Conservation (phyloP, 2,329 filamentous ascomycete genomes). For the Hysterium pulicare region DNA sequence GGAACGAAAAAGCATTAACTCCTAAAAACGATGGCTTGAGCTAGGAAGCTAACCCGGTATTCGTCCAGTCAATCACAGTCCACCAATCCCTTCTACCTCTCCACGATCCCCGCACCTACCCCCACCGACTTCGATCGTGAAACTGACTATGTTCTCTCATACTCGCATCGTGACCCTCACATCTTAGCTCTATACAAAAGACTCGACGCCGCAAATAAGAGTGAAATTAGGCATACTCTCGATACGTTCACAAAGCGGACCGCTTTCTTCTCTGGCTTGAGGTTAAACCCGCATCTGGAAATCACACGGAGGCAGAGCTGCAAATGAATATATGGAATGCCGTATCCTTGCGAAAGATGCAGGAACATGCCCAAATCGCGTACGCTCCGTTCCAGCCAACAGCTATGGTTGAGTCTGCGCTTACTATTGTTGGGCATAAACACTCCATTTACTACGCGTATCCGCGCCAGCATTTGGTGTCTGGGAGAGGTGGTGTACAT, state of each 20-base stretch:
- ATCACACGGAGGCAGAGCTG: constrained; percentile 11
- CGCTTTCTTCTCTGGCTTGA: constrained; percentile 15
- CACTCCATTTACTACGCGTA: constrained; percentile 17
- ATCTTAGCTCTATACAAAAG: constrained; percentile 14
- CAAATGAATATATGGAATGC: constrained; percentile 1
- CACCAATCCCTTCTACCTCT: constrained; percentile 1
- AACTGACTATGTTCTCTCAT: constrained; percentile 1
- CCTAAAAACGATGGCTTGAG: too few species aligned
- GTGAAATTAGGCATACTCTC: constrained; percentile 9
- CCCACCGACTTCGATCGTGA: constrained; percentile 3
- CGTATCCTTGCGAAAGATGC: background rate
- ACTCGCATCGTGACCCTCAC: background rate
- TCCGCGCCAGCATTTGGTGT: constrained; percentile 11
- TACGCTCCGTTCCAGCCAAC: constrained; percentile 6
- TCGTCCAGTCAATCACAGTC: constrained; percentile 9
- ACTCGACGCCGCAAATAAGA: constrained; percentile 10
- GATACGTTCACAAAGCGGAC: constrained; percentile 15
- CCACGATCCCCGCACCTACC: constrained; percentile 1
- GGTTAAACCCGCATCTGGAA: constrained; percentile 13
- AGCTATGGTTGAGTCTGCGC: background rate
- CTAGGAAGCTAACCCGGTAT: constrained; percentile 9
- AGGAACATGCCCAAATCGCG: constrained; percentile 2
- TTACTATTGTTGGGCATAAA: background rate
- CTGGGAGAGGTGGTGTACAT: constrained; percentile 13
- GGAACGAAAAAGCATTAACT: too few species aligned